Evolutionary conservation across 2,329 filamentous ascomycete species (phyloP), one percentile per base, ranked within the genome.

Genomic region (Pestalotiopsis sp.): DNA sequence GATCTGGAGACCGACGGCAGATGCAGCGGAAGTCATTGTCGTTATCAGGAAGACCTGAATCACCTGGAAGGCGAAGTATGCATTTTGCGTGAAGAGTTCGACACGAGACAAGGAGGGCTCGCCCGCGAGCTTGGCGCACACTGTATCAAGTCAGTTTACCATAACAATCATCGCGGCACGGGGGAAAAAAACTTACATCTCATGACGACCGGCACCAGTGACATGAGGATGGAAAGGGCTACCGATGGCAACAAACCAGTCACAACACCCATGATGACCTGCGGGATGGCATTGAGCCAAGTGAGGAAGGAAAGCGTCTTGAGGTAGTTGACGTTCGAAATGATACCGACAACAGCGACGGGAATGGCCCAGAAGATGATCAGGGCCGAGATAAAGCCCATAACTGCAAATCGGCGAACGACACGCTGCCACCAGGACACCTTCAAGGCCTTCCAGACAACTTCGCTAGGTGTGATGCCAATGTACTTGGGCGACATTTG

Each of bases 11-110:
- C 90, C 85, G 0, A 93, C 89, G 6, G 91, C 87, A 3, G 93
- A 89, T 11, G 95, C 95, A 1, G 94, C 91, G 17, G 94, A 95
- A 1, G 93, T 88, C 38, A 98, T 73, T 0, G 95, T 97, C 0
- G 93, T 91, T 63, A 98, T 89, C 68, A 98, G 83, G 83, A 98
- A 98, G 59, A 97, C 93, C 78, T 98, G 95, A 23, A 98, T 86
- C 58, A 98, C 90, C 79, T 96, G 93, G 83, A 97, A 97, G 60
- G 88, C 89, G 76, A 97, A 99, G 84, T 97, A 98, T 73, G 90
- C 92, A 76, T 95, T 96, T 78, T 98, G 94, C 0, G 93, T 94
- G 69, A 94, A 94, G 9, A 98, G 84, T 79, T 99, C 96, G 17
- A 97, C 90, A 12, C 92, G 87, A 1, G 94, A 91, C 6, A 89